Evolutionary conservation across 345 rosid species (phyloP), one percentile per base, ranked within the genome.

Genomic region (Hibiscus mutabilis): DNA sequence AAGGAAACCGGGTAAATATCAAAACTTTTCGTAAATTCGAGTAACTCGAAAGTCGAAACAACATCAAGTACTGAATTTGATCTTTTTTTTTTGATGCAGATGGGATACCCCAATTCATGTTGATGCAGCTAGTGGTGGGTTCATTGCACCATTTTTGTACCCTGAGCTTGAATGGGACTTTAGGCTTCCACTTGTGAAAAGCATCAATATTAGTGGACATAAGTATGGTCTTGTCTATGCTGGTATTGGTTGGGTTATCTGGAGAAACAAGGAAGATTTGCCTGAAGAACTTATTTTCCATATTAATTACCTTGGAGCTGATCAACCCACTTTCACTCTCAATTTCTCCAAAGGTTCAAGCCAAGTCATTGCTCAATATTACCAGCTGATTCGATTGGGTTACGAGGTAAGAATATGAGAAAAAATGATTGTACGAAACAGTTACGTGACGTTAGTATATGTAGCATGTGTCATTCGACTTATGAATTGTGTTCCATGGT

Each of bases 101-200:
- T 93, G 98, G 98, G 84, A 91, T 69, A 93, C 96, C n/a, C 89
- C 97, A 1, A 91, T 93, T 58, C 97, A 93, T 61, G 97, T 93
- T 5, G 98, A 93, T 7, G 98, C 98, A 0, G 98, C 97, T 0
- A 93, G 98, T 66, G 98, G 98, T 7, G 98, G 98, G 1, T 91
- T 93, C 44, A 91, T 91, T 40, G 98, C 97, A n/a, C 98, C 98
- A 1, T 93, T 93, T 65, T 69, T 93, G 33, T 91, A 87, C 63
- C 98, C 98, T 16, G 97, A 93, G 6, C 86, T 93, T 21, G 96
- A 89, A 73, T 93, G 98, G 98, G 98, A 93, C 77, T 91, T 93
- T 80, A 80, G 96, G 56, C 84, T 93, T 63, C 96, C 97, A 12
- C 79, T 93, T 46, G 97, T 93, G 76, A 93, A 88, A 85, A 89